phyloP scores from a whole-genome alignment of 495 filamentous ascomycete species.

The Cercophora samala region DNA sequence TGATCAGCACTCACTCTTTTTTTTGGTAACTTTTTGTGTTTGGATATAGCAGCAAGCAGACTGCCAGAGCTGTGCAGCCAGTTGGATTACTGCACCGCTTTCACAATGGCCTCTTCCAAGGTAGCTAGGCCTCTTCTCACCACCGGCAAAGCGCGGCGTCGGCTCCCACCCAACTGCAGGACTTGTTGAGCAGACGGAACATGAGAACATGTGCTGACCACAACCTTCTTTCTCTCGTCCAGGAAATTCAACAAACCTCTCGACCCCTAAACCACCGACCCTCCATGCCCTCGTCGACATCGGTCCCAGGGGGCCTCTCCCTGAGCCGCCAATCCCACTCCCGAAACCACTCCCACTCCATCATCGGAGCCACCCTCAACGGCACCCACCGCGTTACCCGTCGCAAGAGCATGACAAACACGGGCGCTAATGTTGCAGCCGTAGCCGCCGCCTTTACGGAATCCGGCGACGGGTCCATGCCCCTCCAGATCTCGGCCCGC shows the following conservation, averaged over 20 bases:
- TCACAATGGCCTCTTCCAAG: conserved; percentile 55
- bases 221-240: conserved; percentile 22
- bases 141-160: conserved; percentile 20
- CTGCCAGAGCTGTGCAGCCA: conserved; percentile 23
- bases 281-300: conserved; percentile 42
- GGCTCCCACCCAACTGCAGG: conserved; percentile 18
- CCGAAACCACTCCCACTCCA: conserved; percentile 78
- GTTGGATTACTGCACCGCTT: conserved; percentile 24
- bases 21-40: conserved; percentile 17
- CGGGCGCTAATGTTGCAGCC: conserved; percentile 66
- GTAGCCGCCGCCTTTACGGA: conserved; percentile 66
- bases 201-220: conserved; percentile 37
- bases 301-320: conserved; percentile 38
- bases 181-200: conserved; percentile 15
- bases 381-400: conserved; percentile 81
- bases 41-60: conserved; percentile 20
- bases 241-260: conserved; percentile 50
- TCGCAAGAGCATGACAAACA: conserved; percentile 85
- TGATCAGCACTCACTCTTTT: conserved; percentile 10
- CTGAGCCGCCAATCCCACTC: conserved; percentile 53
- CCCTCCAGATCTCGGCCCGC: conserved; percentile 50
- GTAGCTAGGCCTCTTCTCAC: conserved; percentile 33
- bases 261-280: conserved; percentile 51
- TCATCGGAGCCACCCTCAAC: conserved; percentile 67
- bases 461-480: conserved; percentile 52